Base-by-base conservation (phyloP, 2,329 filamentous ascomycete species). In the Fusarium graminum region DNA sequence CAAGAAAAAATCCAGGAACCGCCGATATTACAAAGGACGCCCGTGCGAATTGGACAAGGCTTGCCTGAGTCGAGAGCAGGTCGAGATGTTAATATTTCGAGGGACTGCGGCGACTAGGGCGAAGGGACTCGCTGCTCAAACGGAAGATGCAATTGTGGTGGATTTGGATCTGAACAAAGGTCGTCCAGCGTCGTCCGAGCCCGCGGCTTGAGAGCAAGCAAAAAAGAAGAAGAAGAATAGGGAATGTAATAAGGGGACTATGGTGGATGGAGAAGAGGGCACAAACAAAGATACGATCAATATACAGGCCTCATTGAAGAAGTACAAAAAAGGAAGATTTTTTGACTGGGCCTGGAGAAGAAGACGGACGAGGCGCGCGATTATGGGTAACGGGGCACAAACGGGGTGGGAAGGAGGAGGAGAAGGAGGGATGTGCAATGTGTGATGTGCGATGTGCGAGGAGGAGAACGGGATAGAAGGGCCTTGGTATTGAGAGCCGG, bases 261-360 rank as follows among this genome's bases (percentile, higher is more conserved):
- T 60, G 51, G 61, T 44, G 47, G 43, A 41, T 45, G 52, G 67
- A 51, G 52, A 54, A 50, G 59, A 56, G 65, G 62, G 45, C 69
- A 72, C 71, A 74, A 74, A 74, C 70, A 69, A 74, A 75, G 67
- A 67, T 72, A 70, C 62, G 66, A 73, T 77, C 73, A 77, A 77
- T 76, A 76, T 75, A 78, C 74, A 78, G 71, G 76, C 75, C 74
- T 74, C 76, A 77, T 76, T 63, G 66, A 69, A 67, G 57, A 68
- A 70, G 59, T 65, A 65, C 62, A 52, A 59, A 66, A 57, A 63
- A 63, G 51, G 56, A 64, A 63, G 52, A 54, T 62, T 69, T 70
- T 70, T 70, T 65, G 68, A 64, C 59, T 58, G 63, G 68, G 69
- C 68, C 72, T 71, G 67, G 74, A 71, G 71, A 69, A 73, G 69